Evolutionary conservation across 2,329 filamentous ascomycete species (phyloP), one percentile per base, ranked within the genome.

Genomic region (Nigrospora sphaerica): DNA sequence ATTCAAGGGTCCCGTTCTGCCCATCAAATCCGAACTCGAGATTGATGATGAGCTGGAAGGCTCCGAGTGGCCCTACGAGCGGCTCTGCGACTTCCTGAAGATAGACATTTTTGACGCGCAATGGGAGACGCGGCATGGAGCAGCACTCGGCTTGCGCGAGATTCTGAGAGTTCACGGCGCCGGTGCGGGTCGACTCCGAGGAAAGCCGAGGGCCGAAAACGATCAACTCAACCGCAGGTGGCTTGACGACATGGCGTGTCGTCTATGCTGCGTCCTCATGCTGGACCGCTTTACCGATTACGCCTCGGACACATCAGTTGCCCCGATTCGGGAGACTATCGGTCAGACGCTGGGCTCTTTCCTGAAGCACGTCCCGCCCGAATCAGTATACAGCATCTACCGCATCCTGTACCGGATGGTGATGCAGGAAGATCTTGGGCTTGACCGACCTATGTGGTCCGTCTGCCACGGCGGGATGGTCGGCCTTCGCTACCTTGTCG

Each of bases 381-480:
- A 78, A 14, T 92, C 88, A 4, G 92, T 98, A 19, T 80, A 92
- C 56, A 80, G 83, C 45, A 87, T 95, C 35, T 97, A 97, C 63
- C 78, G 75, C 39, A 85, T 95, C 38, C 75, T 98, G 5, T 86
- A 93, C 58, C 81, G 86, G 34, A 86, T 98, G 71, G 90, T 97
- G 34, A 93, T 95, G 81, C 90, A 96, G 62, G 81, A 85, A 37
- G 88, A 95, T 54, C 71, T 93, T 18, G 79, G 82, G 34, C 71
- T 91, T 19, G 81, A 85, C 19, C 80, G 78, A 32, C 83, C 86
- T 13, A 77, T 90, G 31, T 98, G 93, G 93, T 89, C 95, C 49
- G 87, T 96, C 34, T 95, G 91, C 58, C 95, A 98, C 63, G 93
- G 93, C 54, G 93, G 93, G 51, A 98, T 98, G 93, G 91, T 97